phyloP scores from a whole-genome alignment of 2,329 filamentous ascomycete genomes.

The Coniochaeta sp. region DNA sequence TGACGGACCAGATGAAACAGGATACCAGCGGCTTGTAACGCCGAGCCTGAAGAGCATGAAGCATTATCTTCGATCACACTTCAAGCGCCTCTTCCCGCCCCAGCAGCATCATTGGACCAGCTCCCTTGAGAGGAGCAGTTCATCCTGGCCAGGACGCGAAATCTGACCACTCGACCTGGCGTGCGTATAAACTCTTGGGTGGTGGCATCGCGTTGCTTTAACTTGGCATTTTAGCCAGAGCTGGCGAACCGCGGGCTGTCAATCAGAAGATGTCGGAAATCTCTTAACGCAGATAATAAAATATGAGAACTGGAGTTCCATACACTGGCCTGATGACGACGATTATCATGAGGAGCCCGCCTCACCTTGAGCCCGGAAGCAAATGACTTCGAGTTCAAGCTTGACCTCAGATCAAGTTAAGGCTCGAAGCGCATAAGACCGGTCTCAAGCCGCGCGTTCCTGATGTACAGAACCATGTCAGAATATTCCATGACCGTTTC shows the following conservation, averaged over 20 bases:
- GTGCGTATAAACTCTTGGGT: not conserved
- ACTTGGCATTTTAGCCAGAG: not conserved
- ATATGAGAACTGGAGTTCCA: not conserved
- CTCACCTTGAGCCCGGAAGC: not conserved
- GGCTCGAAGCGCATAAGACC: not conserved
- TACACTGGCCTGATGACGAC: not conserved
- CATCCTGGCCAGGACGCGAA: not conserved
- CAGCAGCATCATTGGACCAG: not conserved
- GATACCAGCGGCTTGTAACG: not conserved
- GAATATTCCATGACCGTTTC: not conserved
- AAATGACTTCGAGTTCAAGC: not conserved
- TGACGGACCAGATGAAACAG: constrained; percentile 1
- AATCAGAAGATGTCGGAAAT: not conserved
- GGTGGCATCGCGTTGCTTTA: not conserved
- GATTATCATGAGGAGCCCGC: not conserved
- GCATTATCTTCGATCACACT: not conserved
- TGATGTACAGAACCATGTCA: not conserved
- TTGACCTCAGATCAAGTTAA: not conserved
- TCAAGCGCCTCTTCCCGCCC: not conserved
- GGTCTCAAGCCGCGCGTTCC: not conserved
- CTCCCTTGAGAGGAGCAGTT: not conserved
- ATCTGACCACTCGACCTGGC: not conserved
- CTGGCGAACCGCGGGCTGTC: not conserved
- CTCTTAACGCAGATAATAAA: not conserved
- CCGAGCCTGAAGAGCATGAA: not conserved